These are phyloP conservation scores for Diophrys appendiculata DNA, from an alignment of 73 alveolate genomes.

Conservation along the genomic window DNA sequence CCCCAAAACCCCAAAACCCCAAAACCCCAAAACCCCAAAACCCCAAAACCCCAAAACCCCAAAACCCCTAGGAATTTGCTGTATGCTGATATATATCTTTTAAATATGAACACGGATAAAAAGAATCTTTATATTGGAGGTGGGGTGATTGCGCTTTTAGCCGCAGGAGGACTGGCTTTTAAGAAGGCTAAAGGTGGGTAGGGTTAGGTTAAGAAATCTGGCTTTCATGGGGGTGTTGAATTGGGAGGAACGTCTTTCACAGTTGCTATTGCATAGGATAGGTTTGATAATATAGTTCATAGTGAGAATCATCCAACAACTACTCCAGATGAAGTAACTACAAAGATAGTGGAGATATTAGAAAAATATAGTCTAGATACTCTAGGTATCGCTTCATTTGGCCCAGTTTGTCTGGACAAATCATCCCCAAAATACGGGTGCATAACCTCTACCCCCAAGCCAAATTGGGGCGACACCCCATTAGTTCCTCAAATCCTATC, in stretches of 20 bases:
- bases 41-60: neutral
- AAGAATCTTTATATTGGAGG: neutral
- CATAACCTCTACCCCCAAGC: slow-evolving; percentile 74
- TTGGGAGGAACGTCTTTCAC: neutral
- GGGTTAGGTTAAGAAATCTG: neutral
- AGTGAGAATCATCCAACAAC: neutral
- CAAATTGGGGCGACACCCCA: slow-evolving; percentile 70
- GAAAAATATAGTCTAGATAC: neutral
- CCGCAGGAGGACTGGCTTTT: neutral
- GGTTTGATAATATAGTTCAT: too few relatives aligned
- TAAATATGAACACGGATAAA: too few relatives aligned
- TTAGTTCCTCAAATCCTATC: slow-evolving; percentile 3
- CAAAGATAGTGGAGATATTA: neutral
- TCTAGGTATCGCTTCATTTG: neutral
- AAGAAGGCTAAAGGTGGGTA: neutral
- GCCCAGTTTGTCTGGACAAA: neutral
- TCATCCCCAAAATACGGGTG: neutral
- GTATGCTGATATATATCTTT: neutral
- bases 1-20: too few relatives aligned
- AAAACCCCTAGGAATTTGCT: neutral
- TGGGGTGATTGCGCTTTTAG: neutral
- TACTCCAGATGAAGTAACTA: neutral
- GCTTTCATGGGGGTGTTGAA: too few relatives aligned
- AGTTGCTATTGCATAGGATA: neutral
- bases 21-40: too few relatives aligned